phyloP scores from a whole-genome alignment of 257 asterid species.

The Solanum paucissectum region DNA sequence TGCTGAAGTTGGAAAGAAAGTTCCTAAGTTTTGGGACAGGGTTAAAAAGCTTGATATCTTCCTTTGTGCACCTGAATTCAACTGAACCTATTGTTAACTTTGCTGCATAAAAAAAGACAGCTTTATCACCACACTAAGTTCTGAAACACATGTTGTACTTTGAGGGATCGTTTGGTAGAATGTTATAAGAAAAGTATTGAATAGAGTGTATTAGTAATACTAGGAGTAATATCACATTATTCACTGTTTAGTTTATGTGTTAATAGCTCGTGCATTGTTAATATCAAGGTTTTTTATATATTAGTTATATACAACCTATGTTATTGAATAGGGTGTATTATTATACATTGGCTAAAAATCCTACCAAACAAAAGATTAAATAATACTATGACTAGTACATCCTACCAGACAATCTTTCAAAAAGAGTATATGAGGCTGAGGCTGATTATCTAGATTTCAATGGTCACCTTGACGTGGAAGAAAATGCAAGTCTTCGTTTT shows the following conservation, averaged over 20 bases:
- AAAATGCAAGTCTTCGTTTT: no score
- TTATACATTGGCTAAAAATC: background rate
- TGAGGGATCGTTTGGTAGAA: background rate
- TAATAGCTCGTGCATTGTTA: background rate
- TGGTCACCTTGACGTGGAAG: no score
- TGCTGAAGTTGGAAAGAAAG: slow-evolving; percentile 1
- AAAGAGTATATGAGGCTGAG: no score
- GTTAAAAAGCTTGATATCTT: slow-evolving; percentile 64
- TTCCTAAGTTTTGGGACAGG: slow-evolving; percentile 49
- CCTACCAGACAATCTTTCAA: no score
- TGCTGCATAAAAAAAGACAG: background rate
- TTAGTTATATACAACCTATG: background rate
- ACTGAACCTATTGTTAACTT: slow-evolving; percentile 19
- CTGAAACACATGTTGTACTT: background rate
- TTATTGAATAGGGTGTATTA: background rate
- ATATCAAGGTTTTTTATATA: background rate
- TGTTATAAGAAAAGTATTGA: background rate
- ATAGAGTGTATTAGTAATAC: background rate
- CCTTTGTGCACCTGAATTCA: slow-evolving; percentile 38
- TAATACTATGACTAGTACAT: no score
- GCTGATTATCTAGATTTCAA: no score
- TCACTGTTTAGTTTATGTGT: background rate
- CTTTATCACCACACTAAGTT: background rate
- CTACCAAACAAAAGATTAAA: background rate
- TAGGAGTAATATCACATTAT: background rate